phyloP scores from a whole-genome alignment of 768 basidiomycete genomes.

The Suillus fuscotomentosus region DNA sequence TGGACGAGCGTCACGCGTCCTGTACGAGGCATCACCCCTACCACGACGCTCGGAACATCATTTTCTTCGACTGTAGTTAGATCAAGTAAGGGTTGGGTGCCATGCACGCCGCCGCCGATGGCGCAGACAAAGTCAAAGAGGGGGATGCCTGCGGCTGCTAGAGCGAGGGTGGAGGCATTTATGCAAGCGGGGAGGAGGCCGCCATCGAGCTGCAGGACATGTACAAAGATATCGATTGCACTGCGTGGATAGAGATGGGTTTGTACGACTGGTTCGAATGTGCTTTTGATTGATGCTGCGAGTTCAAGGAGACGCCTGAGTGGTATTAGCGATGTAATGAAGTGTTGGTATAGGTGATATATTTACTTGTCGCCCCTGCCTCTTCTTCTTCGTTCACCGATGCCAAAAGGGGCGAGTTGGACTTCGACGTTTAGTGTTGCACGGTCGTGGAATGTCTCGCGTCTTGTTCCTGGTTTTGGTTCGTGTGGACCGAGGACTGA shows the following conservation, averaged over 20 bases:
- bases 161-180: constrained; percentile 91
- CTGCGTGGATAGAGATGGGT: constrained; percentile 90
- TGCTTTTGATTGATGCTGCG: constrained; percentile 83
- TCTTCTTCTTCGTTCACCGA: constrained; percentile 74
- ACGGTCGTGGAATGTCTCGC: constrained; percentile 81
- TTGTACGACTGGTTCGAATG: constrained; percentile 95
- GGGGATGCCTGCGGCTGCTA: constrained; percentile 88
- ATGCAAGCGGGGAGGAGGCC: constrained; percentile 88
- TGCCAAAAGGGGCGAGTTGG: constrained; percentile 82
- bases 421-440: constrained; percentile 91
- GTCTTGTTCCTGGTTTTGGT: constrained; percentile 60
- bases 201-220: constrained; percentile 93
- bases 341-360: constrained; percentile 24
- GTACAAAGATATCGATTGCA: constrained; percentile 91
- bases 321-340: constrained; percentile 7
- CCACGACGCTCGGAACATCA: constrained; percentile 83
- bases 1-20: constrained; percentile 83
- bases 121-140: constrained; percentile 90
- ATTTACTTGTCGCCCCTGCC: constrained; percentile 86
- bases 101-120: constrained; percentile 84
- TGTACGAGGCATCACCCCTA: constrained; percentile 88
- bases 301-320: constrained; percentile 84
- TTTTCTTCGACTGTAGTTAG: constrained; percentile 87
- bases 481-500: constrained; percentile 94
- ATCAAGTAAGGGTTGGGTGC: constrained; percentile 80